Conservation (phyloP, 140 eudicot species). For the Flaveria floridana region DNA sequence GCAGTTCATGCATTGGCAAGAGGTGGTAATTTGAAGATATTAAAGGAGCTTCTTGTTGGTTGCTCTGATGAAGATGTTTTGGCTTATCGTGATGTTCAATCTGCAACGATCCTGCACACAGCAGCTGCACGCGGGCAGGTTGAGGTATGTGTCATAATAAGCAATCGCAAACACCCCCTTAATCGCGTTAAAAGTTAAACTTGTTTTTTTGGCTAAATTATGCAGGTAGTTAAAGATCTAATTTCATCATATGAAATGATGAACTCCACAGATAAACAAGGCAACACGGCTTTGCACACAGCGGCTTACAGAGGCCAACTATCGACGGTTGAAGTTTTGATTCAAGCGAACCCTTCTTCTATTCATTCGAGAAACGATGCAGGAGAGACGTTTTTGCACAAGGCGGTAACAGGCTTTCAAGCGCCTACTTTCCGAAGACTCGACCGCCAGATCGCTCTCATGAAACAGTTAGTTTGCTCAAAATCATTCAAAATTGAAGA, state of each 20-base stretch:
- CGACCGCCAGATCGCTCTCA: slow-evolving; percentile 73
- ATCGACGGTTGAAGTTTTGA: slow-evolving; percentile 59
- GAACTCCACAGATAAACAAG: slow-evolving; percentile 60
- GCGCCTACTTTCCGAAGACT: slow-evolving; percentile 69
- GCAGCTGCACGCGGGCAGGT: slow-evolving; percentile 93
- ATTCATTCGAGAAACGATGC: slow-evolving; percentile 50
- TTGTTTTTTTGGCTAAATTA: not conserved
- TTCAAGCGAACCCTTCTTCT: slow-evolving; percentile 60
- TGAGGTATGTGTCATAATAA: slow-evolving; percentile 49
- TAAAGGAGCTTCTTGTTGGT: slow-evolving; percentile 65
- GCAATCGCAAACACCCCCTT: not conserved
- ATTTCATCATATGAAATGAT: slow-evolving; percentile 45
- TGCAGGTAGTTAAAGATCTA: slow-evolving; percentile 76
- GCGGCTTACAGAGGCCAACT: slow-evolving; percentile 89
- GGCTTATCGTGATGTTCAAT: slow-evolving; percentile 62
- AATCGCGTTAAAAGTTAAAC: not conserved
- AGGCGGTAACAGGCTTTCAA: slow-evolving; percentile 69
- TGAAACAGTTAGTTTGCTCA: slow-evolving; percentile 61
- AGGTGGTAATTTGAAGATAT: slow-evolving; percentile 70
- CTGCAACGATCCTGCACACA: slow-evolving; percentile 73
- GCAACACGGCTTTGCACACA: slow-evolving; percentile 78
- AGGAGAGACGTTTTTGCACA: slow-evolving; percentile 80
- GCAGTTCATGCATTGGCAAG: slow-evolving; percentile 91
- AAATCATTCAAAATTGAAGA: slow-evolving; percentile 51
- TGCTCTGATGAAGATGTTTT: slow-evolving; percentile 58